Evolutionary conservation across 306 rosid genomes (phyloP).

Genomic region (Echinosophora koreensis): DNA sequence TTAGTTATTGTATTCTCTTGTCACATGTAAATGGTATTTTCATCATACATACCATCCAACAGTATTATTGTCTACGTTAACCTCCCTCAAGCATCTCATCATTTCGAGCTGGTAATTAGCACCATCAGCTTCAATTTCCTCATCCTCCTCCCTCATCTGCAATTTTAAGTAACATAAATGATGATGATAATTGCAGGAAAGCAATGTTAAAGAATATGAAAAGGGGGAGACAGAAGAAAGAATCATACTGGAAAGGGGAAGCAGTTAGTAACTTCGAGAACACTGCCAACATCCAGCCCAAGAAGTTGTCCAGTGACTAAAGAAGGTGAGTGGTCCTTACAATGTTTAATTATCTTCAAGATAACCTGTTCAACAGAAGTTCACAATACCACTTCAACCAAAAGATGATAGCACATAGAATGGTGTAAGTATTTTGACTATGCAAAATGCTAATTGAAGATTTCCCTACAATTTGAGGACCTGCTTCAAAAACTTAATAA

Average conservation of each 20-base stretch:
- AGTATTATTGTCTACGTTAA: slow-evolving; percentile 95
- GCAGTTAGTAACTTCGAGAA: slow-evolving; percentile 97
- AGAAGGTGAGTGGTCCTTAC: slow-evolving; percentile 95
- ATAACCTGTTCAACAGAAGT: slow-evolving; percentile 63
- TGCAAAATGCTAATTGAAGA: slow-evolving; percentile 24
- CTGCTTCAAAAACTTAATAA: slow-evolving; percentile 6
- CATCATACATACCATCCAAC: slow-evolving; percentile 84
- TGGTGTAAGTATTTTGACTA: not conserved
- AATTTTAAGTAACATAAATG: slow-evolving; percentile 35
- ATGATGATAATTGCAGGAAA: not conserved
- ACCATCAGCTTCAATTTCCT: slow-evolving; percentile 97
- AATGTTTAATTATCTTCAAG: slow-evolving; percentile 95
- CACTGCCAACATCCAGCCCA: slow-evolving; percentile 96
- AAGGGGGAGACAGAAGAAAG: slow-evolving; percentile 3
- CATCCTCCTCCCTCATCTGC: slow-evolving; percentile 93
- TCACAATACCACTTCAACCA: not conserved
- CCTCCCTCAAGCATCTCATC: slow-evolving; percentile 99
- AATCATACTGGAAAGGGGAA: slow-evolving; percentile 90
- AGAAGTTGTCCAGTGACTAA: slow-evolving; percentile 97
- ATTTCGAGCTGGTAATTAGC: slow-evolving; percentile 99
- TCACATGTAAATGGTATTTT: not conserved
- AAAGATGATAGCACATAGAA: slow-evolving; percentile 6
- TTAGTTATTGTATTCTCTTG: not conserved
- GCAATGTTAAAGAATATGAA: not conserved
- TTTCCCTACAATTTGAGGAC: not conserved